A percentile compares a stretch with the other conserved stretches of the same genome.
phyloP scores from a whole-genome alignment of 202 grass and related monocot genomes.

The Panicum hallii region DNA sequence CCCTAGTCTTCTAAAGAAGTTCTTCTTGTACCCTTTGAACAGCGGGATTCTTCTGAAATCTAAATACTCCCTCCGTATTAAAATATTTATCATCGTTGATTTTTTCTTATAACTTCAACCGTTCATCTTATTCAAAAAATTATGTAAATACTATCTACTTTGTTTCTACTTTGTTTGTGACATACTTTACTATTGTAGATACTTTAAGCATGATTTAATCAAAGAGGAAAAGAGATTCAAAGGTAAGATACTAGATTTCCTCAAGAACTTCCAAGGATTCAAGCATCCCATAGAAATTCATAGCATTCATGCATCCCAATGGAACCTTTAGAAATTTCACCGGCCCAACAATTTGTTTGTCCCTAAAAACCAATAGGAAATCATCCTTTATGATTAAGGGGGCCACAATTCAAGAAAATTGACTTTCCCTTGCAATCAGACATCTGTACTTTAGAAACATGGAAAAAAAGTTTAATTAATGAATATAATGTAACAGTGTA shows the following conservation, averaged over 20 bases:
- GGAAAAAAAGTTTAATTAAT: background rate
- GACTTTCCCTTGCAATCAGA: background rate
- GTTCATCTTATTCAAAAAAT: too few species aligned
- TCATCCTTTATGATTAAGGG: too few species aligned
- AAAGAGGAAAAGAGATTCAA: background rate
- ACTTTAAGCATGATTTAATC: too few species aligned
- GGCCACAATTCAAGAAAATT: background rate
- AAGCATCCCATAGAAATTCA: background rate
- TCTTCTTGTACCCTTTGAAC: background rate
- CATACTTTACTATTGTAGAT: too few species aligned
- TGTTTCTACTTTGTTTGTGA: too few species aligned
- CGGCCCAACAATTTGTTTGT: too few species aligned
- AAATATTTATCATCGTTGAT: too few species aligned
- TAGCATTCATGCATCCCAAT: background rate
- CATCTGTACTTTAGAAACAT: background rate
- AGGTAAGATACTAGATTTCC: background rate
- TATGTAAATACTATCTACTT: too few species aligned
- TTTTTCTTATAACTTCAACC: too few species aligned
- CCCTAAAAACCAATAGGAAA: too few species aligned
- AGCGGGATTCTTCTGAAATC: background rate
- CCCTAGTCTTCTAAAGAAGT: too few species aligned
- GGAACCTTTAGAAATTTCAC: background rate
- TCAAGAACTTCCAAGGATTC: background rate
- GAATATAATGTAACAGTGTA: slow-evolving; percentile 26
- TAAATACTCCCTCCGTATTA: background rate